phyloP scores from a whole-genome alignment of 306 rosid species.

The Cicer pinnatifidum region DNA sequence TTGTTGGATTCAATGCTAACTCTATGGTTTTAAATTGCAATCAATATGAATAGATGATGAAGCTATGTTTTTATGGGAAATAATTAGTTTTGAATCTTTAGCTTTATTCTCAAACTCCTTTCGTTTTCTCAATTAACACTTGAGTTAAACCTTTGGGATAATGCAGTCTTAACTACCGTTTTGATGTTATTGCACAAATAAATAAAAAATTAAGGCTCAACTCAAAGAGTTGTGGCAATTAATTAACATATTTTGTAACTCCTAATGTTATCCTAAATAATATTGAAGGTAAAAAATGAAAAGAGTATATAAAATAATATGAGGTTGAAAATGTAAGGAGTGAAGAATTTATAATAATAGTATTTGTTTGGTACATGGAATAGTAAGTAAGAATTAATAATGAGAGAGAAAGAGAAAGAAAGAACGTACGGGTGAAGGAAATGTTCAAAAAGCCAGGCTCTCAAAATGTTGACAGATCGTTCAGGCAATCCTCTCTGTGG shows the following conservation, averaged over 20 bases:
- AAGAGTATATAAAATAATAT: too few relatives aligned
- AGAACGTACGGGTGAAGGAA: constrained; percentile 94
- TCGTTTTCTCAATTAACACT: too few relatives aligned
- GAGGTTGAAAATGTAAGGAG: too few relatives aligned
- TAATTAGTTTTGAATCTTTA: too few relatives aligned
- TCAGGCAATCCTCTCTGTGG: constrained; percentile 99
- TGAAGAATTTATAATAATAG: too few relatives aligned
- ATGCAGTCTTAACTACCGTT: too few relatives aligned
- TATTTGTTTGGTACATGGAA: neutral
- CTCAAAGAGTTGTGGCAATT: neutral
- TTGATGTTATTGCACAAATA: too few relatives aligned
- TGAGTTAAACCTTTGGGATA: too few relatives aligned
- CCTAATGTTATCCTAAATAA: neutral
- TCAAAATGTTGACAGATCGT: constrained; percentile 93
- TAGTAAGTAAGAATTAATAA: neutral
- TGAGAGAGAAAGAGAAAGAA: constrained; percentile 19
- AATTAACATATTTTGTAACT: neutral
- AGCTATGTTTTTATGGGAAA: too few relatives aligned
- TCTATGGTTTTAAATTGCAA: neutral
- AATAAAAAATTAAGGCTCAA: too few relatives aligned
- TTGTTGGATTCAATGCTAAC: neutral
- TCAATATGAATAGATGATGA: too few relatives aligned
- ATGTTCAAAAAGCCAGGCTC: constrained; percentile 99
- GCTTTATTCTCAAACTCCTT: too few relatives aligned
- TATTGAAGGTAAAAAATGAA: neutral